phyloP scores from a whole-genome alignment of 768 basidiomycete species.

The Termitomyces sp. region DNA sequence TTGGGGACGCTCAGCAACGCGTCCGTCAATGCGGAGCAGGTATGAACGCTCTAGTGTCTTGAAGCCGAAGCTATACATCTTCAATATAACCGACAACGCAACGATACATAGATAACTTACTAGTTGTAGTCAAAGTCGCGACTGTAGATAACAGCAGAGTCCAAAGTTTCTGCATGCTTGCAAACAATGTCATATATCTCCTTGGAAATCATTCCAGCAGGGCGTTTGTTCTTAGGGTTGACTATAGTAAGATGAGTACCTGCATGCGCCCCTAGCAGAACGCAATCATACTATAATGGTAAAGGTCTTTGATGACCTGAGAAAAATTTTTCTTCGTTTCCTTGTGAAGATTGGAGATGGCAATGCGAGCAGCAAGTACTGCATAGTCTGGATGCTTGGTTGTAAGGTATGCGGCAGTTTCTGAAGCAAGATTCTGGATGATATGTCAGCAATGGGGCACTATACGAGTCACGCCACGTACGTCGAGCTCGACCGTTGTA shows the following conservation, averaged over 20 bases:
- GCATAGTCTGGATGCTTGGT: constrained; percentile 98
- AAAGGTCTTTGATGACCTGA: constrained; percentile 85
- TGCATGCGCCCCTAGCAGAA: neutral
- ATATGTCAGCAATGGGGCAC: neutral
- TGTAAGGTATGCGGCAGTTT: constrained; percentile 96
- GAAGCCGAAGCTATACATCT: constrained; percentile 81
- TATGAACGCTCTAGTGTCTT: constrained; percentile 99
- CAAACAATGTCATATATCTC: constrained; percentile 80
- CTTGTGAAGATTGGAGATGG: constrained; percentile 98
- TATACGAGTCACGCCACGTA: constrained; percentile 31
- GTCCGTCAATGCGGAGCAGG: constrained; percentile 88
- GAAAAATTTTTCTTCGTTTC: constrained; percentile 99
- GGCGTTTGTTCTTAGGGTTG: constrained; percentile 89
- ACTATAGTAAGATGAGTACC: constrained; percentile 36
- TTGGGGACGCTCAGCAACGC: constrained; percentile 95
- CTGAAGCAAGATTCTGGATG: constrained; percentile 87
- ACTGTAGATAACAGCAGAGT: constrained; percentile 95
- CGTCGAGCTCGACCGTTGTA: constrained; percentile 96
- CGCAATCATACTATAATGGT: constrained; percentile 66
- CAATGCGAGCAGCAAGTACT: constrained; percentile 95
- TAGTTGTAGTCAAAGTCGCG: constrained; percentile 98
- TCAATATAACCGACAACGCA: neutral
- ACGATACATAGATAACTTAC: constrained; percentile 37
- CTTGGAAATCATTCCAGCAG: constrained; percentile 89
- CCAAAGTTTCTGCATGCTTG: constrained; percentile 75